Percentiles rank a stretch among this genome's conserved stretches.
These are phyloP conservation scores for Evansstolkia leycettana DNA, from an alignment of 495 filamentous ascomycete species.

Conservation along the genomic window DNA sequence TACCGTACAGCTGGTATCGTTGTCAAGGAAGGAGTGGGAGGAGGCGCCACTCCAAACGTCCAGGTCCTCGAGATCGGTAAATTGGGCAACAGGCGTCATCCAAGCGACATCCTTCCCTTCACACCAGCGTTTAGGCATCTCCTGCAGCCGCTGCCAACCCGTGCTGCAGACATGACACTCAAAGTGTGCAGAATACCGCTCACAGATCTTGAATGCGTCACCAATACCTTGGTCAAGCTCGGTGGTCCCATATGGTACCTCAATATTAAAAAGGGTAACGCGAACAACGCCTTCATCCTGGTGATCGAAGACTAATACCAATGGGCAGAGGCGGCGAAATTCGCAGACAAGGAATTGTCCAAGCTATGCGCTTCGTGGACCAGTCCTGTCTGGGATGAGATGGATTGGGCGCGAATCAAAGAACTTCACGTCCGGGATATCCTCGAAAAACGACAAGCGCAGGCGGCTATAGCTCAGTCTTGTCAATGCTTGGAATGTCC, in stretches of 20 bases:
- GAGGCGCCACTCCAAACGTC: slow-evolving; percentile 47
- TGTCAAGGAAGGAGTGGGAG: slow-evolving; percentile 57
- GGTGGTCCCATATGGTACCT: slow-evolving; percentile 32
- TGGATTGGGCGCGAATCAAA: slow-evolving; percentile 69
- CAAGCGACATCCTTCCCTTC: slow-evolving; percentile 71
- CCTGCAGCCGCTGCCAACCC: slow-evolving; percentile 46
- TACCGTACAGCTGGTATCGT: slow-evolving; percentile 70
- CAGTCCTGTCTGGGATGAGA: slow-evolving; percentile 65
- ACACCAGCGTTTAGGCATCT: slow-evolving; percentile 49
- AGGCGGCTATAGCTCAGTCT: slow-evolving; percentile 43
- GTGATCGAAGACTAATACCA: too few relatives aligned
- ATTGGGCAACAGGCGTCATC: slow-evolving; percentile 48
- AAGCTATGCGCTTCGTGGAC: slow-evolving; percentile 58
- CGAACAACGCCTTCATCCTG: neutral
- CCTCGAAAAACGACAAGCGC: slow-evolving; percentile 51
- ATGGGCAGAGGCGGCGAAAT: slow-evolving; percentile 23
- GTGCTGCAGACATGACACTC: slow-evolving; percentile 44
- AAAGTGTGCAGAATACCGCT: slow-evolving; percentile 54
- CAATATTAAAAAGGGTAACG: slow-evolving; percentile 32
- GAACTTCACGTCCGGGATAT: slow-evolving; percentile 65
- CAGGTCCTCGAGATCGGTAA: slow-evolving; percentile 67
- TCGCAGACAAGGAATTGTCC: slow-evolving; percentile 48
- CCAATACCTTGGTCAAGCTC: slow-evolving; percentile 55
- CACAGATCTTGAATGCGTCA: slow-evolving; percentile 68
- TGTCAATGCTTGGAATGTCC: slow-evolving; percentile 53